Conservation (phyloP, 2,329 filamentous ascomycete species). For the Cladorrhinum sp. region DNA sequence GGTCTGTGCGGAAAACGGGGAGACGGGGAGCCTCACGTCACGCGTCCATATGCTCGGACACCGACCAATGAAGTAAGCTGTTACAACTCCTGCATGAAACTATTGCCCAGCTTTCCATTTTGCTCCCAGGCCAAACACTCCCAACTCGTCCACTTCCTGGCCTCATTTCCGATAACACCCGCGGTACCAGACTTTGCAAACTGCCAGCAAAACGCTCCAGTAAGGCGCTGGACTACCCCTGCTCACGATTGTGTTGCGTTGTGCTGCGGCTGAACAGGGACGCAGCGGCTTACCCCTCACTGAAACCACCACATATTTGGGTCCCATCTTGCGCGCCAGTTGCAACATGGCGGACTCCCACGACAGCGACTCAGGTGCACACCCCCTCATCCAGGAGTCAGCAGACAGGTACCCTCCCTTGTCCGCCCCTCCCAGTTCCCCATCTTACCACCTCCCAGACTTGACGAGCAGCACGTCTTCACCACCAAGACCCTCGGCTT, state of each 20-base stretch:
- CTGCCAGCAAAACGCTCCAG: neutral
- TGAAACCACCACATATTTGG: neutral
- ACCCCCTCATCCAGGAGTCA: constrained; percentile 2
- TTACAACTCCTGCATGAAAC: neutral
- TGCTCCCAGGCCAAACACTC: neutral
- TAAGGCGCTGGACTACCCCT: neutral
- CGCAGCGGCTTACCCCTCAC: neutral
- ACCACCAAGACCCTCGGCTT: constrained; percentile 22
- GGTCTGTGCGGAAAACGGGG: neutral
- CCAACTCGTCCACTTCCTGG: neutral
- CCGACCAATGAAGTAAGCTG: neutral
- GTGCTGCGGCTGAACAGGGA: too few species aligned
- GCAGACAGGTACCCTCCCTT: neutral
- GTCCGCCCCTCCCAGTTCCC: neutral
- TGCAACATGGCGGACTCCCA: neutral
- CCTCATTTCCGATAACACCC: neutral
- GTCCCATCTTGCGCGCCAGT: neutral
- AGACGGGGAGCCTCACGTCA: neutral
- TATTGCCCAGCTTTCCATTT: neutral
- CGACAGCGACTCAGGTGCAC: neutral
- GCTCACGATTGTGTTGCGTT: too few species aligned
- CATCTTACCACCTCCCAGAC: constrained; percentile 9
- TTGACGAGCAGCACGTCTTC: constrained; percentile 22
- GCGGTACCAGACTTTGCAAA: neutral
- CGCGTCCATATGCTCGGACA: neutral